Conservation (phyloP, 306 rosid species). For the Vicia sativa region DNA sequence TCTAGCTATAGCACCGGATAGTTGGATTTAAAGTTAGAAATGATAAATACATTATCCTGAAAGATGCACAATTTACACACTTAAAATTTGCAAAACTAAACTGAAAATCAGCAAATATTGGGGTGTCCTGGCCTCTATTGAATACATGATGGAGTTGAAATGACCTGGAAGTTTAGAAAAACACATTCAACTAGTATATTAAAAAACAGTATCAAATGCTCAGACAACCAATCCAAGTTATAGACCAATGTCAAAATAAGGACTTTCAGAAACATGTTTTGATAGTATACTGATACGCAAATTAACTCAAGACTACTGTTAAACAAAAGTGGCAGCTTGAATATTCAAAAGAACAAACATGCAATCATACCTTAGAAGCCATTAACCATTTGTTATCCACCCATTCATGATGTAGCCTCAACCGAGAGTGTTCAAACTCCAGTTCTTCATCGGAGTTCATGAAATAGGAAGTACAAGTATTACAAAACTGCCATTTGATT, state of each 20-base stretch:
- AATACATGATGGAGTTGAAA: slow-evolving; percentile 82
- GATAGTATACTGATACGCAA: neutral
- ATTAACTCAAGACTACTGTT: neutral
- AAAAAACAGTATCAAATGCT: slow-evolving; percentile 16
- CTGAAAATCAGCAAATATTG: slow-evolving; percentile 47
- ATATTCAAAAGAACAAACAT: slow-evolving; percentile 5
- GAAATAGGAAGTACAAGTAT: too few species aligned
- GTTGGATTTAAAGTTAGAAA: slow-evolving; percentile 91
- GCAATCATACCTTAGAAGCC: slow-evolving; percentile 58
- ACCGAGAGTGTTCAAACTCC: slow-evolving; percentile 48
- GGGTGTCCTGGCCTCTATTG: slow-evolving; percentile 91
- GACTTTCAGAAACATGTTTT: slow-evolving; percentile 71
- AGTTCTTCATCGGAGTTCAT: slow-evolving; percentile 45
- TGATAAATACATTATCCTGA: slow-evolving; percentile 93
- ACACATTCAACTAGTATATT: slow-evolving; percentile 17
- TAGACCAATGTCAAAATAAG: slow-evolving; percentile 39
- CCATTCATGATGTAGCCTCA: slow-evolving; percentile 70
- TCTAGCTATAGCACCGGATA: slow-evolving; percentile 94
- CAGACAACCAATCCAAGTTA: slow-evolving; percentile 17
- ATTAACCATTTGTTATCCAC: slow-evolving; percentile 58
- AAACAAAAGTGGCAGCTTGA: too few species aligned
- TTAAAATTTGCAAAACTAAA: slow-evolving; percentile 27
- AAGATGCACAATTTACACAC: slow-evolving; percentile 29
- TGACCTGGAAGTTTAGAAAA: slow-evolving; percentile 53
- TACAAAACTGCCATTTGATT: too few species aligned